Conservation (phyloP, 345 rosid species). For the Eucalyptus leucophloia region DNA sequence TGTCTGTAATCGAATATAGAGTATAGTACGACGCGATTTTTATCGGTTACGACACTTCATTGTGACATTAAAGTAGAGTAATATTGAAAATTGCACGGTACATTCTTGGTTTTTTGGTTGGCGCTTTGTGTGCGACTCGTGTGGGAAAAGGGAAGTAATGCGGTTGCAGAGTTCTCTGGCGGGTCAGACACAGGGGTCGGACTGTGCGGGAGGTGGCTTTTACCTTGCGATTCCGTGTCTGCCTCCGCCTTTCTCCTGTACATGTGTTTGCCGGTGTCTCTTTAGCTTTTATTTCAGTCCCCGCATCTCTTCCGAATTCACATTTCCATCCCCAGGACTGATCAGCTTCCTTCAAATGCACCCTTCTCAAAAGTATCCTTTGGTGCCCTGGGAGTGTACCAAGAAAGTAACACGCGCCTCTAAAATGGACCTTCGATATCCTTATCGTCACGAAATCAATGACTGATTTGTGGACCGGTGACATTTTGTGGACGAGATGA, state of each 20-base stretch:
- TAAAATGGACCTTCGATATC: neutral
- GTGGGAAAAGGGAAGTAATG: neutral
- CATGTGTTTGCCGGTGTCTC: neutral
- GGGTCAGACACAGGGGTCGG: neutral
- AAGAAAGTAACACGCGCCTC: neutral
- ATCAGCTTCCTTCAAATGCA: neutral
- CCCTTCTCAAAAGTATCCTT: neutral
- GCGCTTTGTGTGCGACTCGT: neutral
- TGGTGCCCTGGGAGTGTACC: neutral
- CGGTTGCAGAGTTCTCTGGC: neutral
- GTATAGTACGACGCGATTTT: neutral
- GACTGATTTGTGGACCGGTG: neutral
- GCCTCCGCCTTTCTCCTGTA: neutral
- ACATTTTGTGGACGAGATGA: neutral
- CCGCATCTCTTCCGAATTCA: neutral
- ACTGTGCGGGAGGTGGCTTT: neutral
- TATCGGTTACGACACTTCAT: neutral
- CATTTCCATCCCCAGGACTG: neutral
- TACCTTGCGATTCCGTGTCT: neutral
- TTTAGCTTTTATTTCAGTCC: neutral
- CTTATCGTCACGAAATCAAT: neutral
- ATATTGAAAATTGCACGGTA: neutral
- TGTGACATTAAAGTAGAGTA: neutral
- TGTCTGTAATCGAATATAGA: neutral
- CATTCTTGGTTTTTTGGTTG: neutral